phyloP scores from a whole-genome alignment of 148 eudicot genomes.

The Vaccinium darrowii region DNA sequence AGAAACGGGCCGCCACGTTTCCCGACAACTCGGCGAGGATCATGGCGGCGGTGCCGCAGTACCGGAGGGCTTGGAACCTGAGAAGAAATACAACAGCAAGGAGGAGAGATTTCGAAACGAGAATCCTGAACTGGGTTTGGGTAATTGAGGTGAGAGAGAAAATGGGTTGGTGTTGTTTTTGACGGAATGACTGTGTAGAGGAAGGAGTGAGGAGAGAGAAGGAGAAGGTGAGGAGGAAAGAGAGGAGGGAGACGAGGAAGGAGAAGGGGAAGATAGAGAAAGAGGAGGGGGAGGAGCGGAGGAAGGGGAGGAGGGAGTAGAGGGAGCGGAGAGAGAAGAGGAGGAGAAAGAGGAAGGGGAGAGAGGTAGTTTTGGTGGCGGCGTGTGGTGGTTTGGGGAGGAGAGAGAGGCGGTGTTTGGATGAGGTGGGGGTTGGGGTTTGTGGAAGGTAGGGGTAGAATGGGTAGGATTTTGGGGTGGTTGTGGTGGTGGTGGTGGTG shows the following conservation, averaged over 20 bases:
- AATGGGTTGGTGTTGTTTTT: conserved; percentile 30
- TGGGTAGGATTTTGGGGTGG: conserved; percentile 32
- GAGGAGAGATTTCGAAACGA: conserved; percentile 52
- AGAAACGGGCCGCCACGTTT: conserved; percentile 54
- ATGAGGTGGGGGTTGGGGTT: conserved; percentile 68
- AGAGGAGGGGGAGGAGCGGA: conserved; percentile 72
- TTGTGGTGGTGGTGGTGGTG: conserved; percentile 31
- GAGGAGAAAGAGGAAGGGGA: conserved; percentile 50
- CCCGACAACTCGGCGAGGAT: conserved; percentile 84
- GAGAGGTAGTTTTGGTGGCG: conserved; percentile 26
- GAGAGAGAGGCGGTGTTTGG: conserved; percentile 46
- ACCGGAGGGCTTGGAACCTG: conserved; percentile 80
- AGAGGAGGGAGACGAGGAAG: conserved; percentile 71
- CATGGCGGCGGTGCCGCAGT: conserved; percentile 84
- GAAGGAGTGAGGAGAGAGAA: conserved; percentile 54
- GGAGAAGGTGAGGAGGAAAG: conserved; percentile 40
- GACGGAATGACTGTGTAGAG: conserved; percentile 15
- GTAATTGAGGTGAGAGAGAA: conserved; percentile 48
- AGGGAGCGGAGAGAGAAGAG: conserved; percentile 66
- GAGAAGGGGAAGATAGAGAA: conserved; percentile 89
- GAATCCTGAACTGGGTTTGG: conserved; percentile 41
- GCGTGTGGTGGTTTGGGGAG: conserved; percentile 20
- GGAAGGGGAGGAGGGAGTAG: conserved; percentile 74
- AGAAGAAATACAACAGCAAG: conserved; percentile 75
- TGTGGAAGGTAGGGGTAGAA: conserved; percentile 32